Evolutionary conservation across 2,329 filamentous ascomycete genomes (phyloP), one percentile per base, ranked within the genome.

Genomic region (Ophiostoma tasmaniense): DNA sequence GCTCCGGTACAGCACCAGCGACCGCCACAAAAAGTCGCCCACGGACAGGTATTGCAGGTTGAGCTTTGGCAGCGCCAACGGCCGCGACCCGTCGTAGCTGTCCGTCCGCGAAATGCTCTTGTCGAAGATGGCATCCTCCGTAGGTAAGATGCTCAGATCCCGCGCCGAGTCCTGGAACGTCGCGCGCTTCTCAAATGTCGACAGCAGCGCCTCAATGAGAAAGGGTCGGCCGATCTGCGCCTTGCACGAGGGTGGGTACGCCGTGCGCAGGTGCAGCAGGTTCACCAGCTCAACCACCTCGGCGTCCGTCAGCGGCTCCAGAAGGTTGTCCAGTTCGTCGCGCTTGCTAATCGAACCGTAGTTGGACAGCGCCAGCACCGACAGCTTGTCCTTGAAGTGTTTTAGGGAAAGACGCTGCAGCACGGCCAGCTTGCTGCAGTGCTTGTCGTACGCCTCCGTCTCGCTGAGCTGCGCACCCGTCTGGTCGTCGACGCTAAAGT

Each of bases 21-120:
- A 93, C 71, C 96, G 87, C 93, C 93, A 99, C n/a, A 99, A 80
- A 74, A 99, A 99, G 78, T 99, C 95, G 2, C 93, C 93, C 66
- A 97, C 87, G 2, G 93, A 96, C 17, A 99, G 83, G 78, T 99
- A 99, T 76, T 99, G 95, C 35, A 99, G 81, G 74, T 97, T 99
- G 64, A 98, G 80, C 77, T 99, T 99, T 2, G 95, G 95, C 61
- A 99, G 87, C 2, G 95, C 92, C 70, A 99, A 83, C 5, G 95
- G 93, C 65, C 87, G 87, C 30, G 92, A 93, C 33, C 93, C 93
- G 77, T 97, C 90, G 74, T 97, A 98, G 8, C 83, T 84, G 74
- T 97, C 93, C 69, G 94, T 94, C 70, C 92, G 87, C 69, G 93
- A 79, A 67, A 97, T 85, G 33, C 88, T 87, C 66, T 84, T 83